These are phyloP conservation scores for Ascochyta viciae-villosae DNA, from an alignment of 2,329 filamentous ascomycete species.

Conservation along the genomic window DNA sequence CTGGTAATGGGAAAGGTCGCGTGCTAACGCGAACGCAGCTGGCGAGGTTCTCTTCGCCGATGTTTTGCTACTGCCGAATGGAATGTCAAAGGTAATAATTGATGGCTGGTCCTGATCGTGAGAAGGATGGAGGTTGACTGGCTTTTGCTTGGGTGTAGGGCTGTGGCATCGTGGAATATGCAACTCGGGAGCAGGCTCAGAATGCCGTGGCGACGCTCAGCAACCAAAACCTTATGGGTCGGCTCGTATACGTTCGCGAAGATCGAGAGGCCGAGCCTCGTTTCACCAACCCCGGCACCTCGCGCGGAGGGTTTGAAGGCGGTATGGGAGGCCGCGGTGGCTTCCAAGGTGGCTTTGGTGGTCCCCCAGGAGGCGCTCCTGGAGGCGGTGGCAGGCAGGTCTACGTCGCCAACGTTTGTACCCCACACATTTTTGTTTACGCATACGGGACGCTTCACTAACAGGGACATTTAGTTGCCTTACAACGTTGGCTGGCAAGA, in stretches of 20 bases:
- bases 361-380: constrained; percentile 64
- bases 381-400: constrained; percentile 82
- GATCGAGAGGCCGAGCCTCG: constrained; percentile 98
- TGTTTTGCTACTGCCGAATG: constrained; percentile 98
- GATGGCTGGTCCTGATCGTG: constrained; percentile 77
- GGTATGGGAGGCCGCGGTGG: constrained; percentile 51
- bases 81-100: constrained; percentile 99
- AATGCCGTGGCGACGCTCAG: constrained; percentile 96
- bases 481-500: constrained; percentile 99
- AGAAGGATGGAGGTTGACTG: constrained; percentile 98
- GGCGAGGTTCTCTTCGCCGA: constrained; percentile 99
- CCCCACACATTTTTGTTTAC: constrained; percentile 37
- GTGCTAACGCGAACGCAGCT: constrained; percentile 66
- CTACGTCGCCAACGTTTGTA: constrained; percentile 97
- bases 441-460: constrained; percentile 41
- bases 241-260: constrained; percentile 98
- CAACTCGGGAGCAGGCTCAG: constrained; percentile 98
- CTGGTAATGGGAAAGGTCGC: constrained; percentile 14
- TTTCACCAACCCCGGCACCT: constrained; percentile 75
- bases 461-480: constrained; percentile 72
- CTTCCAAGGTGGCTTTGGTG: constrained; percentile 55
- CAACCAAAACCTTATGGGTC: constrained; percentile 98
- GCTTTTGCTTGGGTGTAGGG: constrained; percentile 93
- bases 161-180: constrained; percentile 99
- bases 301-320: constrained; percentile 60